Conservation (phyloP, 148 eudicot genomes). For the Arbutus unedo region DNA sequence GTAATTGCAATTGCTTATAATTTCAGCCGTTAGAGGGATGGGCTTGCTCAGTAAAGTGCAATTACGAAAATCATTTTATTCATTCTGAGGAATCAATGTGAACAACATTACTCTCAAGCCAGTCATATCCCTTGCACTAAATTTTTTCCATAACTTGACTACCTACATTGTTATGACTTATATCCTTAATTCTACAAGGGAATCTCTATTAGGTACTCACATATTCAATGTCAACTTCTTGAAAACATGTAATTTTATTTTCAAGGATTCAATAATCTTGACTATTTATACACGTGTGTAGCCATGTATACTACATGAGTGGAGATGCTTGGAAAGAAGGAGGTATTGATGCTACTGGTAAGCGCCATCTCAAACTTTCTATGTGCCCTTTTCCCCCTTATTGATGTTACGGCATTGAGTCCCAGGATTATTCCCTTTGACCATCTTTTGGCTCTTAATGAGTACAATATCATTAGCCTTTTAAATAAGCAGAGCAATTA, state of each 20-base stretch:
- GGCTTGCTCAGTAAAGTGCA: slow-evolving; percentile 1
- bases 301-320: slow-evolving; percentile 99
- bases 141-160: not conserved
- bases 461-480: not conserved
- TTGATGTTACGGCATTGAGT: not conserved
- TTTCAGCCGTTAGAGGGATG: not conserved
- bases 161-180: not conserved
- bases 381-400: not conserved
- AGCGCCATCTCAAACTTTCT: slow-evolving; percentile 27
- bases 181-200: not conserved
- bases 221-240: not conserved
- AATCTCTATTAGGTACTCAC: not conserved
- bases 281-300: slow-evolving; percentile 34
- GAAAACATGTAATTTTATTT: not conserved
- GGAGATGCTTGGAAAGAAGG: slow-evolving; percentile 99
- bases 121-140: not conserved
- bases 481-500: not conserved
- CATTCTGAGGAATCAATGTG: not conserved
- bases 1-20: not conserved
- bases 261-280: slow-evolving; percentile 14
- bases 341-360: slow-evolving; percentile 98
- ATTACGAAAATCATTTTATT: not conserved
- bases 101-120: not conserved
- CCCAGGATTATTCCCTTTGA: not conserved
- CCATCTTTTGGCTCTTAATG: not conserved